Evolutionary conservation across 208 protist genomes (phyloP).

Genomic region (Trypanosoma brucei): DNA sequence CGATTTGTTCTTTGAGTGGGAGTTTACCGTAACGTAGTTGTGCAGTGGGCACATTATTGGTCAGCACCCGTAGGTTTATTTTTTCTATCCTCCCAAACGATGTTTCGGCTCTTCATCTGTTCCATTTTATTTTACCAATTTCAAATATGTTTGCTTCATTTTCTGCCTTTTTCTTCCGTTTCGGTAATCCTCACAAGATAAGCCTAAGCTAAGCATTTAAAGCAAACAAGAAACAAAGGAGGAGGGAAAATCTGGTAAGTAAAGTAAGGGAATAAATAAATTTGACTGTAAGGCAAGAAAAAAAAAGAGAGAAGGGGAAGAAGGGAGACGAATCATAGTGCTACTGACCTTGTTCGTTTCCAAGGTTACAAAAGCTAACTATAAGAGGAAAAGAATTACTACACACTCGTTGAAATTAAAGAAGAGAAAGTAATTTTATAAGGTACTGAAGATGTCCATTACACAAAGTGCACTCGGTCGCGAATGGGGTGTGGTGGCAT

Average conservation of each 20-base stretch:
- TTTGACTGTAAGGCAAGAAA: neutral
- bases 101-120: neutral
- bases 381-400: no score
- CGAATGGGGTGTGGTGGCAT: slow-evolving; percentile 47
- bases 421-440: neutral
- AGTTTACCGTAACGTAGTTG: no score
- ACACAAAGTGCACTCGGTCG: slow-evolving; percentile 27
- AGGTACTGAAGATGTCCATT: neutral
- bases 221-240: neutral
- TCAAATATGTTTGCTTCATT: neutral
- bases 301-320: neutral
- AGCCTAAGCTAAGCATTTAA: neutral
- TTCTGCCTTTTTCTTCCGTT: neutral
- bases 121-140: slow-evolving; percentile 2
- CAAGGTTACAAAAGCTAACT: no score
- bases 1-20: no score
- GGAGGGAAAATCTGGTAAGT: no score
- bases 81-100: no score
- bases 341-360: no score
- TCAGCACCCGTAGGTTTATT: no score
- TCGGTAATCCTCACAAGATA: neutral
- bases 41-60: no score
- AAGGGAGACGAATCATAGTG: neutral
- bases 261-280: neutral
- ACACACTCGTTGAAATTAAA: neutral